phyloP scores from a whole-genome alignment of 371 early-diverging fungal genomes.

The Mortierella sp. region DNA sequence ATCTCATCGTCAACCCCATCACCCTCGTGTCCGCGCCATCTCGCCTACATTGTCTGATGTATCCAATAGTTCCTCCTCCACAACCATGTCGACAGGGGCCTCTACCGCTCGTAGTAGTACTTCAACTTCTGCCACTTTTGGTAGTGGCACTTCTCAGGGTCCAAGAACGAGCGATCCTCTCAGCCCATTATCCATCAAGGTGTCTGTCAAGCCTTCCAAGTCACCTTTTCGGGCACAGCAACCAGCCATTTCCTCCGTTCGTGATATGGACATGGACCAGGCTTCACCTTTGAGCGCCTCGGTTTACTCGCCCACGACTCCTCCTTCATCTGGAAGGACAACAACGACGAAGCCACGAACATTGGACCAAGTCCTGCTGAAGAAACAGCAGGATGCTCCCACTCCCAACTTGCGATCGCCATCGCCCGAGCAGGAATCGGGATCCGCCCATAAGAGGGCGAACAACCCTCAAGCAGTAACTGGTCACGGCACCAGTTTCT shows the following conservation, averaged over 20 bases:
- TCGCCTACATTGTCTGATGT: no score
- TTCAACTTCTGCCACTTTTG: no score
- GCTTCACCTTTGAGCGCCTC: slow-evolving; percentile 1
- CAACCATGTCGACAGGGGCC: no score
- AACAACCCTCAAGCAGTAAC: slow-evolving; percentile 8
- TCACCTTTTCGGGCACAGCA: background rate
- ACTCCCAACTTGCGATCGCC: background rate
- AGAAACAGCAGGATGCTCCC: background rate
- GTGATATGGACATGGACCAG: background rate
- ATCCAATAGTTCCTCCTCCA: no score
- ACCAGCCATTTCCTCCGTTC: background rate
- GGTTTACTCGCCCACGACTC: slow-evolving; percentile 4
- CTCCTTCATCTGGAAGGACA: no score
- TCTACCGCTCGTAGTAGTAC: no score
- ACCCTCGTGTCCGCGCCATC: no score
- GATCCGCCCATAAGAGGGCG: background rate
- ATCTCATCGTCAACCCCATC: no score
- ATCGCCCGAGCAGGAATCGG: background rate
- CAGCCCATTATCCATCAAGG: no score
- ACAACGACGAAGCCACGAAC: background rate
- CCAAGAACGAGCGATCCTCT: no score
- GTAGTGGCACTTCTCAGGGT: no score
- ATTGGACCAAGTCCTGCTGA: background rate
- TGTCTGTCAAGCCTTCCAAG: background rate
- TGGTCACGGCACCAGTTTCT: background rate